phyloP scores from a whole-genome alignment of 306 rosid species.

The Spatholobus suberectus region DNA sequence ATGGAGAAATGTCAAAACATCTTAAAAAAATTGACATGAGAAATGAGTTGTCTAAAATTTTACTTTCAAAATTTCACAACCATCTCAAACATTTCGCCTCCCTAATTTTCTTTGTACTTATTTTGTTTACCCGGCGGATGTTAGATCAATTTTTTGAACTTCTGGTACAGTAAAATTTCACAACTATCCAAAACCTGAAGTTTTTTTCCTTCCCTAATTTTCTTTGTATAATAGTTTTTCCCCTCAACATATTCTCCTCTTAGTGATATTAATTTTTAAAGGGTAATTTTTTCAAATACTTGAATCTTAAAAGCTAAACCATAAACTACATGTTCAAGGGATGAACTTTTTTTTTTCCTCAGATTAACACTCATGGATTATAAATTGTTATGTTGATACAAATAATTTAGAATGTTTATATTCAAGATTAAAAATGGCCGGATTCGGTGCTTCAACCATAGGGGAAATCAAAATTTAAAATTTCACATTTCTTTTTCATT shows the following conservation, averaged over 20 bases:
- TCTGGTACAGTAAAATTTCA: background rate
- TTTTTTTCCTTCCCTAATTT: background rate
- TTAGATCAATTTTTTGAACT: background rate
- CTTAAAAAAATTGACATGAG: background rate
- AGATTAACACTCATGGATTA: background rate
- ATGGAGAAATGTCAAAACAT: slow-evolving; percentile 35
- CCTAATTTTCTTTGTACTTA: background rate
- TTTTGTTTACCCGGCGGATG: background rate
- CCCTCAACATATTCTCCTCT: too few relatives aligned
- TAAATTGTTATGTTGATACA: background rate
- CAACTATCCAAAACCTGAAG: too few relatives aligned
- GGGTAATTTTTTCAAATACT: background rate
- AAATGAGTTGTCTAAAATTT: slow-evolving; percentile 32
- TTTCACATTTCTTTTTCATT: background rate
- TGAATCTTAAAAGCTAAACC: background rate
- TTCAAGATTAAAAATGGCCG: background rate
- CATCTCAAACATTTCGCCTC: background rate
- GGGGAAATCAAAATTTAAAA: background rate
- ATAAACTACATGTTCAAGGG: background rate
- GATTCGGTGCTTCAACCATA: background rate
- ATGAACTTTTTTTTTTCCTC: background rate
- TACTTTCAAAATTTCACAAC: slow-evolving; percentile 9
- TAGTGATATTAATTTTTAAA: background rate
- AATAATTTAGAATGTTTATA: background rate
- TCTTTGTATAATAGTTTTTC: too few relatives aligned